Evolutionary conservation across 441 rosid species (phyloP).

Genomic region (Gossypium gossypioides): DNA sequence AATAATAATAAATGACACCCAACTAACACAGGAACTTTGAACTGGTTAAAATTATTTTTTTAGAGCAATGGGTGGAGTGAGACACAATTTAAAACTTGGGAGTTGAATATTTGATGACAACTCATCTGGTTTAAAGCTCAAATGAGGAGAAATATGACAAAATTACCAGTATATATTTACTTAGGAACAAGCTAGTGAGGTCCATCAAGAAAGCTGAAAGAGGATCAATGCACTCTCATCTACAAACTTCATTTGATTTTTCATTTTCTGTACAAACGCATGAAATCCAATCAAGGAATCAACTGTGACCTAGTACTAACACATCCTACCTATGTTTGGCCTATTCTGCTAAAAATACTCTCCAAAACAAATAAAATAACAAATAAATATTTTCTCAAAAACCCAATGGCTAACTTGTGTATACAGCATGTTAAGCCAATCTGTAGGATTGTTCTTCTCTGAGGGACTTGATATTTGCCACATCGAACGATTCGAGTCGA

Average conservation of each 20-base stretch:
- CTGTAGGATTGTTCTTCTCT: constrained; percentile 22
- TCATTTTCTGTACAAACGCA: constrained; percentile 11
- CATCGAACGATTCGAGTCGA: constrained; percentile 66
- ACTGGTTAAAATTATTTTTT: not conserved
- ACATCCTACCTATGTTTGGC: not conserved
- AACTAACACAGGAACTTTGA: constrained; percentile 11
- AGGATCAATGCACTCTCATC: not conserved
- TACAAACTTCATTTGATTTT: not conserved
- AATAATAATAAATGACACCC: not conserved
- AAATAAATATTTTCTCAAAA: constrained; percentile 5
- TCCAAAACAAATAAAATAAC: not conserved
- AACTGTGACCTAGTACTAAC: not conserved
- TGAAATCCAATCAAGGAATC: not conserved
- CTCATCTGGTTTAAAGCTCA: too few relatives aligned
- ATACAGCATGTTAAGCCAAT: not conserved
- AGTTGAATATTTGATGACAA: too few relatives aligned
- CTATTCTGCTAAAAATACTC: not conserved
- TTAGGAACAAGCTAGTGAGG: too few relatives aligned
- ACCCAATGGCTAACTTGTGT: not conserved
- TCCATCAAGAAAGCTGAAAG: too few relatives aligned
- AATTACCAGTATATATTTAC: too few relatives aligned
- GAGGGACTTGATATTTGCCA: constrained; percentile 37
- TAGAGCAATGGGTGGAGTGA: not conserved
- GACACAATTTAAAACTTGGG: not conserved
- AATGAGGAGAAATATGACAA: too few relatives aligned